A percentile compares a stretch with the other conserved stretches of the same genome.
These are phyloP conservation scores for Circinella umbellata DNA, from an alignment of 371 early-diverging fungal genomes.

Conservation along the genomic window DNA sequence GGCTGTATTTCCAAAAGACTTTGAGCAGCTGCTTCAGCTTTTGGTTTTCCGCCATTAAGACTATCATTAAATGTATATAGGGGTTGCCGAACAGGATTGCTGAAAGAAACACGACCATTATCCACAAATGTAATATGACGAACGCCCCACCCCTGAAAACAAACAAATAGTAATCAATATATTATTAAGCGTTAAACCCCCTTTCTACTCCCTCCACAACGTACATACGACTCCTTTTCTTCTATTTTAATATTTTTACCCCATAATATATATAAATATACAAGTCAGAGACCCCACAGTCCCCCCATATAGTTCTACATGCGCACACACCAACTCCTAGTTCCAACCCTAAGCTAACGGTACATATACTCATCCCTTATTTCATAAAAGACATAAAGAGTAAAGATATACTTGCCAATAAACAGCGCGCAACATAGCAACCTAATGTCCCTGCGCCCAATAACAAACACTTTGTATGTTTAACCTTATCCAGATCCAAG, in stretches of 20 bases:
- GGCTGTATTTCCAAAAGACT: slow-evolving; percentile 79
- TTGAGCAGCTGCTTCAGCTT: slow-evolving; percentile 87
- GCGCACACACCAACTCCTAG: no score
- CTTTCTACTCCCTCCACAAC: no score
- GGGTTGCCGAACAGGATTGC: slow-evolving; percentile 96
- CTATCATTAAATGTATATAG: slow-evolving; percentile 90
- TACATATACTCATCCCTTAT: neutral
- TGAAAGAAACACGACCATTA: slow-evolving; percentile 89
- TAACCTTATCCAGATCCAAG: slow-evolving; percentile 82
- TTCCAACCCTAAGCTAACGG: no score
- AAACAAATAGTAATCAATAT: neutral
- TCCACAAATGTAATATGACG: slow-evolving; percentile 94
- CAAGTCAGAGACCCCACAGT: no score
- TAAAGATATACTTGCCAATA: slow-evolving; percentile 56
- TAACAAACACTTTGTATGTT: slow-evolving; percentile 77
- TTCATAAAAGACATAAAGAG: slow-evolving; percentile 12
- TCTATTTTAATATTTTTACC: no score
- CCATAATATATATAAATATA: no score
- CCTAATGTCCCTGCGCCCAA: slow-evolving; percentile 97
- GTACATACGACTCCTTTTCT: no score
- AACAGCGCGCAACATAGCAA: slow-evolving; percentile 85
- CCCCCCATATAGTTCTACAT: no score
- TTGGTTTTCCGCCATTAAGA: slow-evolving; percentile 81
- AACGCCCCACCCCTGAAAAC: slow-evolving; percentile 88
- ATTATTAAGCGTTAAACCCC: neutral